phyloP scores from a whole-genome alignment of 2,329 filamentous ascomycete genomes.

The Pseudogymnoascus sp. region DNA sequence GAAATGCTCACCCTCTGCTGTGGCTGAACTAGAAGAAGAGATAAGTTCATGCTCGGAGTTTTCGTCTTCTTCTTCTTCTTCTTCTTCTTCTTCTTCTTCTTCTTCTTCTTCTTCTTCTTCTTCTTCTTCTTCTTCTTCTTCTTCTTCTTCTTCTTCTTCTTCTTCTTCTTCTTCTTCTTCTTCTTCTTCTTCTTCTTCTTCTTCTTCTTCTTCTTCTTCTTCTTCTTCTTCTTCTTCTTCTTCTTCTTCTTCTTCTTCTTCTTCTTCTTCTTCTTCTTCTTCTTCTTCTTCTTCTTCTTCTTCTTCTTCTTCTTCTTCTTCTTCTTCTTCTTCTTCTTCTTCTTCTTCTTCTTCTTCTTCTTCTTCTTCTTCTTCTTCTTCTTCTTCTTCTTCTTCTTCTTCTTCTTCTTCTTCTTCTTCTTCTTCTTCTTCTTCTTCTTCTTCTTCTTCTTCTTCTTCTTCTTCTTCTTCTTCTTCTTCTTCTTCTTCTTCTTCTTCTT shows the following conservation, averaged over 20 bases:
- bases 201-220: conserved; percentile 27
- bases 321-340: conserved; percentile 27
- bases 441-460: conserved; percentile 27
- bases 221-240: conserved; percentile 27
- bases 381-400: conserved; percentile 27
- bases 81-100: conserved; percentile 26
- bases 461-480: conserved; percentile 27
- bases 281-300: conserved; percentile 27
- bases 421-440: conserved; percentile 27
- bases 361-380: conserved; percentile 27
- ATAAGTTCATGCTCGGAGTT: background rate
- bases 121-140: conserved; percentile 27
- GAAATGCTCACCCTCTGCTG: background rate
- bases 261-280: conserved; percentile 27
- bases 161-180: conserved; percentile 27
- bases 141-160: conserved; percentile 27
- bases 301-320: conserved; percentile 27
- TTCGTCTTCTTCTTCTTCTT: conserved; percentile 23
- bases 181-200: conserved; percentile 27
- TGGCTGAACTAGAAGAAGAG: background rate
- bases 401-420: conserved; percentile 27
- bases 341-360: conserved; percentile 27
- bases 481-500: conserved; percentile 27
- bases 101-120: conserved; percentile 27
- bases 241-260: conserved; percentile 27